phyloP scores from a whole-genome alignment of 164 flowering plant species.

The Nymphaea thermarum region DNA sequence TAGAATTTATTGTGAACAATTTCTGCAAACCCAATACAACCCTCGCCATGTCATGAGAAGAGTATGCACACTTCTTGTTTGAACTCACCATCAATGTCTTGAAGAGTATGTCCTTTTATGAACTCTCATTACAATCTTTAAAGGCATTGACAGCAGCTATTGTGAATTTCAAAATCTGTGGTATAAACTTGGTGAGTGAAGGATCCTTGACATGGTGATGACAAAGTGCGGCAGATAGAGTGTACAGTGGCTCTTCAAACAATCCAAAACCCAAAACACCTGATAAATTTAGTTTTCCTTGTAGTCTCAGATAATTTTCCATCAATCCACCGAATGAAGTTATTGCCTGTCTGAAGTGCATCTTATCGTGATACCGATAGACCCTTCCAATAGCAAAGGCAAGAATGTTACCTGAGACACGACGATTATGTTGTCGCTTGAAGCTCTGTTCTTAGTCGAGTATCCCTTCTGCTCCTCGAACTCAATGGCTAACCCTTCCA shows the following conservation, averaged over 20 bases:
- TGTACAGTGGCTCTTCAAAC: constrained; percentile 43
- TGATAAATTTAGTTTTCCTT: constrained; percentile 6
- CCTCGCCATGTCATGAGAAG: constrained; percentile 45
- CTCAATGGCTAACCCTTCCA: no score
- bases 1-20: constrained; percentile 34
- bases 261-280: constrained; percentile 16
- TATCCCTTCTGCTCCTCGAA: no score
- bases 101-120: constrained; percentile 35
- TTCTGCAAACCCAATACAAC: constrained; percentile 56
- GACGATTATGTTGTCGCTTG: not conserved
- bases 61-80: constrained; percentile 37
- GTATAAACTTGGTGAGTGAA: constrained; percentile 32
- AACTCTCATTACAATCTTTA: constrained; percentile 19
- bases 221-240: constrained; percentile 46
- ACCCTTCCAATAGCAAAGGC: constrained; percentile 77
- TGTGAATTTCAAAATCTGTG: constrained; percentile 30
- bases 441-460: no score
- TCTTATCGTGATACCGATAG: constrained; percentile 51
- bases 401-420: constrained; percentile 24
- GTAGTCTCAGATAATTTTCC: constrained; percentile 28
- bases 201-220: constrained; percentile 31
- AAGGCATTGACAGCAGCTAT: constrained; percentile 28
- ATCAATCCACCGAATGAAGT: constrained; percentile 38
- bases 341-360: constrained; percentile 30
- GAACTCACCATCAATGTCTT: constrained; percentile 55